Evolutionary conservation across 768 basidiomycete species (phyloP).

Genomic region (Pilatotrama ljubarskyi): DNA sequence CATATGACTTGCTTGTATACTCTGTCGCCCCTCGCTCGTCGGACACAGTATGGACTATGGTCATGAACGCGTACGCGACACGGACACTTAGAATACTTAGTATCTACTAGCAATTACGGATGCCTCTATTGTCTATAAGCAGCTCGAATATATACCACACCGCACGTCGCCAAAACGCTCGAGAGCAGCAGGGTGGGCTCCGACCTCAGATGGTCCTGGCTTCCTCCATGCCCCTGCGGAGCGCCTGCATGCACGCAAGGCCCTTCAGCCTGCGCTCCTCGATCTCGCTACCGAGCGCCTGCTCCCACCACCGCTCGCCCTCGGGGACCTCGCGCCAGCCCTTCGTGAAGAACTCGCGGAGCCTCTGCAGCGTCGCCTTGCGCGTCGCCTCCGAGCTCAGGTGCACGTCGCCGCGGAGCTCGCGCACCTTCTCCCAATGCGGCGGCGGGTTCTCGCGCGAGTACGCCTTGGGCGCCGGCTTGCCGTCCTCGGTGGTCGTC

Average conservation of each 20-base stretch:
- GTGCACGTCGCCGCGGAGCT: slow-evolving; percentile 20
- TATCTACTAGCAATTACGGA: not conserved
- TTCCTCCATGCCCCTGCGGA: slow-evolving; percentile 35
- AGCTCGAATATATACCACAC: not conserved
- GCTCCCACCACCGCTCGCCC: slow-evolving; percentile 69
- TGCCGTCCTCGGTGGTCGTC: not conserved
- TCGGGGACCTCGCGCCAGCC: slow-evolving; percentile 64
- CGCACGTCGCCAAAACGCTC: not conserved
- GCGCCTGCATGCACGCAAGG: slow-evolving; percentile 27
- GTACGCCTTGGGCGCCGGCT: slow-evolving; percentile 25
- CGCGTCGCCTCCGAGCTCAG: slow-evolving; percentile 13
- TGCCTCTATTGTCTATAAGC: not conserved
- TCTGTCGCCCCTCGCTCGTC: too few species aligned
- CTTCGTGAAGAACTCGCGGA: slow-evolving; percentile 51
- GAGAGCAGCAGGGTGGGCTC: not conserved
- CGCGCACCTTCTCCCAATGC: slow-evolving; percentile 40
- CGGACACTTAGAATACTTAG: not conserved
- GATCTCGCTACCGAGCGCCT: slow-evolving; percentile 46
- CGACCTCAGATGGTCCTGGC: slow-evolving; percentile 14
- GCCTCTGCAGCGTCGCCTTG: slow-evolving; percentile 31
- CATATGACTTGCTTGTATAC: too few species aligned
- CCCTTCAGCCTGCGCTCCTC: slow-evolving; percentile 31
- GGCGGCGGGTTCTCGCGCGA: slow-evolving; percentile 48
- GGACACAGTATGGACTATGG: too few species aligned
- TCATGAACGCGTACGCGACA: not conserved